Percentiles rank a stretch among this genome's conserved stretches.
phyloP scores from a whole-genome alignment of 2,329 filamentous ascomycete species.

The Didymella pomorum region DNA sequence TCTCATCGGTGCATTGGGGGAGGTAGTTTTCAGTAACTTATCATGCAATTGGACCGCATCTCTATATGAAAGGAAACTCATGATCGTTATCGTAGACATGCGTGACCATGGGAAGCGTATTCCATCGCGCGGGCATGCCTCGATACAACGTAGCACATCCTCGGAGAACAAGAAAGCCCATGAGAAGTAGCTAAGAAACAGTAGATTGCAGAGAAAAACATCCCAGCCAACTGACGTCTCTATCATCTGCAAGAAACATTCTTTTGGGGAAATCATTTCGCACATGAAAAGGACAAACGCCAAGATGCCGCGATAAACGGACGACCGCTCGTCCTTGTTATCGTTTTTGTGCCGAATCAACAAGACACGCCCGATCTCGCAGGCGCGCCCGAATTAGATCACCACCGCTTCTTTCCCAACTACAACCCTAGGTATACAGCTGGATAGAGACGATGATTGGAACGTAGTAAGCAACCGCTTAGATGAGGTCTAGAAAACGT shows the following conservation, averaged over 20 bases:
- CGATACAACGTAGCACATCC: constrained; percentile 48
- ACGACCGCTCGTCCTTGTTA: constrained; percentile 43
- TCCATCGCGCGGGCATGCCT: constrained; percentile 43
- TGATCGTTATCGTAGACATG: constrained; percentile 50
- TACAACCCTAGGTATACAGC: constrained; percentile 35
- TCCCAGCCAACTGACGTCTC: constrained; percentile 45
- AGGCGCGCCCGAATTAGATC: constrained; percentile 45
- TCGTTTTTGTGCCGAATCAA: constrained; percentile 48
- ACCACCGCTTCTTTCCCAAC: constrained; percentile 38
- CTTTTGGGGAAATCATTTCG: constrained; percentile 51
- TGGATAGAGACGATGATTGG: constrained; percentile 38
- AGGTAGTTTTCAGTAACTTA: constrained; percentile 28
- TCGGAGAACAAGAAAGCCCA: constrained; percentile 40
- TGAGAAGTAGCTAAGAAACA: constrained; percentile 46
- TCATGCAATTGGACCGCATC: constrained; percentile 48
- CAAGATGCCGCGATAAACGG: constrained; percentile 51
- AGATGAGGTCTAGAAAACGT: constrained; percentile 49
- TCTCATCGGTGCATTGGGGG: too few species aligned
- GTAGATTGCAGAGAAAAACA: constrained; percentile 41
- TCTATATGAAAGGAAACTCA: constrained; percentile 52
- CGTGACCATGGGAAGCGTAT: constrained; percentile 45
- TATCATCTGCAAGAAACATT: constrained; percentile 47
- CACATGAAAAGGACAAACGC: constrained; percentile 52
- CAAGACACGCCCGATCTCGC: constrained; percentile 41
- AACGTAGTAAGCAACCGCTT: constrained; percentile 42